These are phyloP conservation scores for Camelina neglecta DNA, from an alignment of 345 rosid genomes.

Conservation along the genomic window DNA sequence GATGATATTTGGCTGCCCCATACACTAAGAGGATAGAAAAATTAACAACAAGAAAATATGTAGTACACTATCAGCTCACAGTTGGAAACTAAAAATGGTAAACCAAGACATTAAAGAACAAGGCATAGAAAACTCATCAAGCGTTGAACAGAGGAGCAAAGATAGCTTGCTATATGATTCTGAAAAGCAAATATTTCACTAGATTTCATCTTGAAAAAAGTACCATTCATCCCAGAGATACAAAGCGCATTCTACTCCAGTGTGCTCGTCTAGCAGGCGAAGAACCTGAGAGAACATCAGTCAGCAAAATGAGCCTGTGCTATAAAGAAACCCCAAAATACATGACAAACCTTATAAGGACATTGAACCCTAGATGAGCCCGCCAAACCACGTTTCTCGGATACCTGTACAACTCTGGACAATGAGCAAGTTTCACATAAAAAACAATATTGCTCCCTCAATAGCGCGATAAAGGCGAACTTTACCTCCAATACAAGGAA, in stretches of 20 bases:
- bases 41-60: conserved; percentile 9
- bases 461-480: conserved; percentile 6
- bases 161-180: conserved; percentile 23
- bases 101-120: conserved; percentile 24
- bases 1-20: background rate
- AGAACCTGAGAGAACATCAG: conserved; percentile 69
- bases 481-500: conserved; percentile 93
- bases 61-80: conserved; percentile 4
- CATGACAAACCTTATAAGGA: conserved; percentile 68
- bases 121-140: conserved; percentile 20
- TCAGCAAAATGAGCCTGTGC: conserved; percentile 34
- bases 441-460: conserved; percentile 28
- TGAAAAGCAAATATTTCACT: conserved; percentile 19
- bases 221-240: conserved; percentile 90
- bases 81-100: conserved; percentile 15
- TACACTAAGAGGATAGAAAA: conserved; percentile 8
- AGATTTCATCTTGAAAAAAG: conserved; percentile 16
- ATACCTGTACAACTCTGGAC: conserved; percentile 57
- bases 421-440: conserved; percentile 27
- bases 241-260: conserved; percentile 81
- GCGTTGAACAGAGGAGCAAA: conserved; percentile 6
- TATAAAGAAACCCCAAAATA: conserved; percentile 6
- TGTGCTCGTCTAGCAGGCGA: conserved; percentile 83
- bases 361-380: conserved; percentile 48
- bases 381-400: conserved; percentile 60